Evolutionary conservation across 305 asterid species (phyloP).

Genomic region (Petunia hybrid): DNA sequence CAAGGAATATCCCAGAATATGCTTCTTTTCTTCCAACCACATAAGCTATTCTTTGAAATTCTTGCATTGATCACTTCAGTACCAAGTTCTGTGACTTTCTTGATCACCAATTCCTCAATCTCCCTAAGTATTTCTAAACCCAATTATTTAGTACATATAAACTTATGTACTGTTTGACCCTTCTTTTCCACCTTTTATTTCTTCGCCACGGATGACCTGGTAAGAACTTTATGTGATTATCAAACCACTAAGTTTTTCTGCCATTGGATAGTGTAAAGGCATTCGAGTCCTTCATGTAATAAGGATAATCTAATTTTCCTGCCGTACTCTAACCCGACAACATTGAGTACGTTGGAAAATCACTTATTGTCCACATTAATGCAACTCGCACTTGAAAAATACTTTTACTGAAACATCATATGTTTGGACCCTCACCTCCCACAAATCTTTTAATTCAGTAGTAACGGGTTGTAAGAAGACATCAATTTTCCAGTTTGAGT

Average conservation of each 20-base stretch:
- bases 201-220: not conserved
- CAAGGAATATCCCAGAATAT: not conserved
- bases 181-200: not conserved
- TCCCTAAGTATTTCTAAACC: too few relatives aligned
- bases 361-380: too few relatives aligned
- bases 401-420: conserved; percentile 35
- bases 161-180: not conserved
- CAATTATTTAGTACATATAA: too few relatives aligned
- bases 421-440: conserved; percentile 4
- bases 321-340: conserved; percentile 22
- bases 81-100: too few relatives aligned
- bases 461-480: conserved; percentile 20
- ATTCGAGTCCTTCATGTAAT: not conserved
- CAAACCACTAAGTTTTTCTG: not conserved
- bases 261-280: not conserved
- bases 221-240: not conserved
- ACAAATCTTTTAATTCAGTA: not conserved
- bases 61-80: too few relatives aligned
- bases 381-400: conserved; percentile 22
- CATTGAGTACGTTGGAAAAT: too few relatives aligned
- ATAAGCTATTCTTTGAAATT: too few relatives aligned
- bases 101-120: too few relatives aligned
- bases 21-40: too few relatives aligned
- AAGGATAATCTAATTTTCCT: conserved; percentile 7
- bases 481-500: not conserved